Conservation (phyloP, 768 basidiomycete species). For the Pisolithus microcarpus region DNA sequence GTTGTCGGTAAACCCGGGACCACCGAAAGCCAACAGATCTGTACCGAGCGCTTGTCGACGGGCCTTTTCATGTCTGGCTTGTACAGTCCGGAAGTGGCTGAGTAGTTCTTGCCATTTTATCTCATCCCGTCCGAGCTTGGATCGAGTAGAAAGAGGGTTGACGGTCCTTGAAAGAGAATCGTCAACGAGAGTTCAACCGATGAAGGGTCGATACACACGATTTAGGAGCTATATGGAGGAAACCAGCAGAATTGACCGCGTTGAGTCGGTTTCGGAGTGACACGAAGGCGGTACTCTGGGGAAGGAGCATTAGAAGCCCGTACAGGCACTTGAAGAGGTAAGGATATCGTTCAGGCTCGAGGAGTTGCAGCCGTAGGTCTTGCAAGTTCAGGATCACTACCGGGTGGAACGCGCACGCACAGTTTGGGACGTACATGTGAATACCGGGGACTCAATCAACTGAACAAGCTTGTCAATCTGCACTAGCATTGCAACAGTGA, state of each 20-base stretch:
- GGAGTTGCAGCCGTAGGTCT: constrained; percentile 86
- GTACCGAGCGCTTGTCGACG: constrained; percentile 69
- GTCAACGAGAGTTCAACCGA: no score
- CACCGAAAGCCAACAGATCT: constrained; percentile 48
- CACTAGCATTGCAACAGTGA: constrained; percentile 89
- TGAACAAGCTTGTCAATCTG: constrained; percentile 98
- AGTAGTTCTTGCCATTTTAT: constrained; percentile 98
- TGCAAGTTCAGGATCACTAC: constrained; percentile 1
- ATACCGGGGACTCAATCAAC: constrained; percentile 95
- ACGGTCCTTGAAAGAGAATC: constrained; percentile 24
- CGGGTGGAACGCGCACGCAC: not conserved
- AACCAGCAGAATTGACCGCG: constrained; percentile 92
- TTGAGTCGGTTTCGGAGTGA: constrained; percentile 90
- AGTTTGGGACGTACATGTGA: constrained; percentile 65
- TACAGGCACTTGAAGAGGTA: constrained; percentile 97
- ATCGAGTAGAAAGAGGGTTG: constrained; percentile 45
- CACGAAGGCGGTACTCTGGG: constrained; percentile 94
- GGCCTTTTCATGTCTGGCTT: constrained; percentile 87
- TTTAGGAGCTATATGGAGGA: constrained; percentile 84
- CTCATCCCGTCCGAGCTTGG: constrained; percentile 77
- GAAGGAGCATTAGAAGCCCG: constrained; percentile 92
- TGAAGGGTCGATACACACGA: constrained; percentile 42
- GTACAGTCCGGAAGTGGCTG: constrained; percentile 84
- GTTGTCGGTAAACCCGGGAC: constrained; percentile 33
- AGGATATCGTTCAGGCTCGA: constrained; percentile 95